Evolutionary conservation across 2,329 filamentous ascomycete genomes (phyloP).

Genomic region (Xylariomycetidae sp.): DNA sequence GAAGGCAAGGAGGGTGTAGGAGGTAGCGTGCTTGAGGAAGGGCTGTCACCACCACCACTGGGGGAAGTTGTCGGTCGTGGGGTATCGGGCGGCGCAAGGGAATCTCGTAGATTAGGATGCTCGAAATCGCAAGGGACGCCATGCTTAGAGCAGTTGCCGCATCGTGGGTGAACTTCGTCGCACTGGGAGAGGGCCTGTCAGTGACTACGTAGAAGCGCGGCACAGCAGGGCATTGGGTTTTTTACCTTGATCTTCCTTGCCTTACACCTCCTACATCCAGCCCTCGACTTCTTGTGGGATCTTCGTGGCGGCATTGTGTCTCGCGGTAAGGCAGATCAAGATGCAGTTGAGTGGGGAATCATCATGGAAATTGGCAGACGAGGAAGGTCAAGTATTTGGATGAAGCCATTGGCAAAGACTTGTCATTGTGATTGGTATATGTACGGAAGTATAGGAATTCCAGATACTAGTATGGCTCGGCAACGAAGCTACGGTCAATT

Average conservation of each 20-base stretch:
- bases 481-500: no score
- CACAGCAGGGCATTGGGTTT: conserved; percentile 39
- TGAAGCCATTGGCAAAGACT: no score
- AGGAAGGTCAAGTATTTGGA: no score
- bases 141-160: conserved; percentile 64
- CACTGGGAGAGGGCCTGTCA: conserved; percentile 48
- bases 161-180: conserved; percentile 61
- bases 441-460: no score
- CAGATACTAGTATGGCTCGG: no score
- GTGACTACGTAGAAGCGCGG: background rate
- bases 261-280: conserved; percentile 62
- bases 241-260: conserved; percentile 67
- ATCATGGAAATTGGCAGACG: no score
- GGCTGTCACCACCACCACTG: conserved; percentile 22
- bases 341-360: no score
- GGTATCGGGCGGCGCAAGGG: conserved; percentile 36
- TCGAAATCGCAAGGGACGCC: conserved; percentile 64
- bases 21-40: conserved; percentile 20
- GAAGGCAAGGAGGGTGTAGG: conserved; percentile 18
- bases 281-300: conserved; percentile 66
- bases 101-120: conserved; percentile 41
- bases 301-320: conserved; percentile 57
- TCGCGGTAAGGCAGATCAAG: no score
- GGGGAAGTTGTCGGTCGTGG: conserved; percentile 24
- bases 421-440: no score